Evolutionary conservation across 495 filamentous ascomycete species (phyloP), one percentile per base, ranked within the genome.

Genomic region (Extremus antarcticus): DNA sequence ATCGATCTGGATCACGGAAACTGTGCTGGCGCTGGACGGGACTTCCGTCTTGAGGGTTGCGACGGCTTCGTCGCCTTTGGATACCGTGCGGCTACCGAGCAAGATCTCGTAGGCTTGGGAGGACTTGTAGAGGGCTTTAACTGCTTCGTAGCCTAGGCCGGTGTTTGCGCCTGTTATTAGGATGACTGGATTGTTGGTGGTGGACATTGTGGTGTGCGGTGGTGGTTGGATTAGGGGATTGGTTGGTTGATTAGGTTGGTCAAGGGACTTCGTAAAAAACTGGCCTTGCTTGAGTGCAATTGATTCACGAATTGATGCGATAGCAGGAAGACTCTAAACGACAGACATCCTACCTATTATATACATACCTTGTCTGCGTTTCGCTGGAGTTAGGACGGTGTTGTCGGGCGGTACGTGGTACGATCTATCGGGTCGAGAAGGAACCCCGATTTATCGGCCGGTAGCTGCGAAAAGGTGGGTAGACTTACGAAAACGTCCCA

Each of bases 161-260:
- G 45, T 68, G 48, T 73, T 75, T 52, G 64, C 72, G 21, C 66
- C 66, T 1, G 72, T 75, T 38, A 75, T 63, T 16, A 75, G 57
- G 16, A 73, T 65, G 38, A 70, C 60, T 43, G 64, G 58, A 46
- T 54, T 52, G 39, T 45, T 47, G 29, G 13, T 66, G 45, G 22
- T 49, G 41, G 3, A 9, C 4, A 3, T 17, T 45, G 8, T 45
- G 41, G 13, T 35, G 29, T 35, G 13, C 4, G 29, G 29, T 35
- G 29, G 29, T 35, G 4, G 29, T 35, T 4, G 29, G 29, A 35
- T 7, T 4, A 35, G 13, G 13, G 29, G 13, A 4, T 35, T 35
- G 29, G 13, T 35, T 35, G 29, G 13, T 35, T 4, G 29, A 13
- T 35, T 35, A n/a, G n/a, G n/a, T n/a, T n/a, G n/a, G n/a, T n/a